A percentile compares a stretch with the other conserved stretches of the same genome.
Evolutionary conservation across 2,329 filamentous ascomycete genomes (phyloP).

Genomic region (Pseudopithomyces chartarum): DNA sequence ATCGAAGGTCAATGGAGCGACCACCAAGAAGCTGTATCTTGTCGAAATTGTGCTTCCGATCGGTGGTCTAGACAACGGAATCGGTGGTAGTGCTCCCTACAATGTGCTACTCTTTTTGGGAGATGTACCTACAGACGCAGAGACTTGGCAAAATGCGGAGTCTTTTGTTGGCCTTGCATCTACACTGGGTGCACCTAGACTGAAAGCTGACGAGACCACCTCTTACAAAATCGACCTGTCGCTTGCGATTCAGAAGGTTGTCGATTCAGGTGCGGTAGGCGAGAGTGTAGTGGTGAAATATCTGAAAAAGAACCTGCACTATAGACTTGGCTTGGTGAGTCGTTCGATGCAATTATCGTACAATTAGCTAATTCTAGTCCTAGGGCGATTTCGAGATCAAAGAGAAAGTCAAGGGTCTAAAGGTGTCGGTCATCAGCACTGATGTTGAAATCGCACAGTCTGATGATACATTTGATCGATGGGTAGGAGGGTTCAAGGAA

Average conservation of each 20-base stretch:
- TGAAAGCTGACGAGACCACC: conserved; percentile 9
- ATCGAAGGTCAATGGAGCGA: not conserved
- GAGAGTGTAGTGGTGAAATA: conserved; percentile 13
- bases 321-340: conserved; percentile 19
- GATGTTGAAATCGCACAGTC: conserved; percentile 19
- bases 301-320: conserved; percentile 19
- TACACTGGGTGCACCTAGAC: conserved; percentile 13
- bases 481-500: conserved; percentile 19
- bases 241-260: conserved; percentile 10
- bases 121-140: conserved; percentile 8
- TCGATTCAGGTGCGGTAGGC: conserved; percentile 7
- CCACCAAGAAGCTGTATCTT: conserved; percentile 12
- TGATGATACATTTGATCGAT: conserved; percentile 22
- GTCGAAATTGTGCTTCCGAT: conserved; percentile 14
- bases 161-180: conserved; percentile 13
- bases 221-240: conserved; percentile 14
- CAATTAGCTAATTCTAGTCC: not conserved
- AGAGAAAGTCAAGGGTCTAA: conserved; percentile 13
- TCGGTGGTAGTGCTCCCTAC: conserved; percentile 15
- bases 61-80: conserved; percentile 15
- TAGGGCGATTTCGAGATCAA: conserved; percentile 19
- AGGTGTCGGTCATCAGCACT: conserved; percentile 19
- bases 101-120: conserved; percentile 20
- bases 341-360: not conserved
- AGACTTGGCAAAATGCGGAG: conserved; percentile 13